Conservation (phyloP, 768 basidiomycete species). For the Mycena galericulata region DNA sequence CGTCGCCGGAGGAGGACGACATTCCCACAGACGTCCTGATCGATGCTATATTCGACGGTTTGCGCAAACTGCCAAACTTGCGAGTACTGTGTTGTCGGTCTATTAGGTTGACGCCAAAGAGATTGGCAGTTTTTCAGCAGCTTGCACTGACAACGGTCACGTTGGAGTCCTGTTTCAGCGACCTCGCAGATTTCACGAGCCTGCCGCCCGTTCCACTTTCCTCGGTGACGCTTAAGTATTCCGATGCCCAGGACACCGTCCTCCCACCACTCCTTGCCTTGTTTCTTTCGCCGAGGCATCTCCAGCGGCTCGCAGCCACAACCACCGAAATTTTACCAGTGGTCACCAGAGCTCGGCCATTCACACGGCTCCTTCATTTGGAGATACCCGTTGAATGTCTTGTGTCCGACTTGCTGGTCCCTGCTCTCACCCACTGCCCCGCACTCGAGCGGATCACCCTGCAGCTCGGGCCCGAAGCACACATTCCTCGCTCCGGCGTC, state of each 20-base stretch:
- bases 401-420: neutral
- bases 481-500: conserved; percentile 8
- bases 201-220: conserved; percentile 17
- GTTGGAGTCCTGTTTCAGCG: conserved; percentile 30
- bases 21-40: conserved; percentile 33
- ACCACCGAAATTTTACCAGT: conserved; percentile 22
- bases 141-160: conserved; percentile 25
- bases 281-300: conserved; percentile 32
- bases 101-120: conserved; percentile 20
- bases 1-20: conserved; percentile 29
- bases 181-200: conserved; percentile 17
- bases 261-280: conserved; percentile 25
- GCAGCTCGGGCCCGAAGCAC: conserved; percentile 3
- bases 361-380: conserved; percentile 20
- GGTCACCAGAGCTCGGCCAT: conserved; percentile 8
- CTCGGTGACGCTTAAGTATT: conserved; percentile 25
- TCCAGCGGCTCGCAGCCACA: conserved; percentile 25
- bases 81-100: conserved; percentile 19
- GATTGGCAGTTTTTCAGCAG: conserved; percentile 20
- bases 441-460: conserved; percentile 32
- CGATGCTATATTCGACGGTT: conserved; percentile 33
- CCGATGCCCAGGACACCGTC: conserved; percentile 15
- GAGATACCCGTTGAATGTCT: conserved; percentile 27
- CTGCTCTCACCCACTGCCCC: conserved; percentile 24
- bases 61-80: conserved; percentile 31